Conservation (phyloP, 805 yeast genomes). For the Cyberlindnera subsufficiens region DNA sequence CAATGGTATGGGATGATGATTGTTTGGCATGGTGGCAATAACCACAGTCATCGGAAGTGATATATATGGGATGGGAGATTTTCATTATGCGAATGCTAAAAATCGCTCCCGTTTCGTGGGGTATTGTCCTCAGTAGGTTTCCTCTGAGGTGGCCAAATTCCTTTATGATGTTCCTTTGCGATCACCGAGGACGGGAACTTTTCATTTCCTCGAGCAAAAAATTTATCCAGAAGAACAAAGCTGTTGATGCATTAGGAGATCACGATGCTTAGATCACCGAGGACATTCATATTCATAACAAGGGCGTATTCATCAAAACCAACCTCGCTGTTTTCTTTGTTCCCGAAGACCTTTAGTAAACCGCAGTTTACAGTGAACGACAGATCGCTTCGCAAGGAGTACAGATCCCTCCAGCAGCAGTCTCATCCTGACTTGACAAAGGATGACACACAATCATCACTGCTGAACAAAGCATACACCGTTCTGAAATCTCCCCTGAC, state of each 20-base stretch:
- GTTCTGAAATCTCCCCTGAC: conserved; percentile 63
- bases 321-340: conserved; percentile 41
- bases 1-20: conserved; percentile 24
- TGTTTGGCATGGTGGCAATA: conserved; percentile 48
- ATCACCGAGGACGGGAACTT: no score
- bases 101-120: not conserved
- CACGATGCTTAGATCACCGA: no score
- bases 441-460: conserved; percentile 37
- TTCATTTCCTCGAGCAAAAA: no score
- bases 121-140: no score
- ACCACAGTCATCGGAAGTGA: conserved; percentile 53
- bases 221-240: no score
- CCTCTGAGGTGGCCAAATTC: no score
- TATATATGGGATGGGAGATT: conserved; percentile 39
- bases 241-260: no score
- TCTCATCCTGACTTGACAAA: conserved; percentile 69
- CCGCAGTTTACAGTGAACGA: conserved; percentile 67
- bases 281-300: no score
- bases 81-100: conserved; percentile 20
- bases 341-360: conserved; percentile 67
- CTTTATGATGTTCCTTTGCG: no score
- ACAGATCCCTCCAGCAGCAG: conserved; percentile 61
- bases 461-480: conserved; percentile 72
- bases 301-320: not conserved
- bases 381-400: conserved; percentile 63